Evolutionary conservation across 2,329 filamentous ascomycete genomes (phyloP), one percentile per base, ranked within the genome.

Genomic region (Fonsecaea multimorphosa): DNA sequence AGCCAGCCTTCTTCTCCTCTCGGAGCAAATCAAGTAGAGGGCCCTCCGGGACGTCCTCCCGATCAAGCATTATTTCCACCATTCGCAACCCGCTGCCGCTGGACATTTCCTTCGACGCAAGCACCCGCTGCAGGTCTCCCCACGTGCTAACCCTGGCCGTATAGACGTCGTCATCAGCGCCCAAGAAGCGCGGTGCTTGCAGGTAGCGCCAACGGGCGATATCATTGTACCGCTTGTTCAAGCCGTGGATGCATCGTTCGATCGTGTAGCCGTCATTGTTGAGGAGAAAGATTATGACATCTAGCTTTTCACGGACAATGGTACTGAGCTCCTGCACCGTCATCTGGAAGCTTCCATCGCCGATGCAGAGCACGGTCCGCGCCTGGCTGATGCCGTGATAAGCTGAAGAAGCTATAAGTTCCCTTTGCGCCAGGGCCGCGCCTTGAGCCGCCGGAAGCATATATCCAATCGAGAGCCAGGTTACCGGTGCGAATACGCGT

Each of bases 191-290:
- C 1, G 67, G 65, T 11, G 58, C 65, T 16, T 63, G 75, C 71
- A 34, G 87, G 81, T 89, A 90, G 55, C 89, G 83, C 93, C 93
- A 96, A 11, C 81, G 77, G 63, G 85, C 83, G 64, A 96, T 88
- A 74, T 96, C 91, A 74, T 96, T 96, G 82, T 96, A 96, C 22
- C 74, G 76, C 29, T 86, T 91, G 7, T 93, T 82, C 87, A 90
- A 89, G 59, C 92, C 92, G 77, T 96, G 92, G 73, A 96, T 96
- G 77, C 87, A 91, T 36, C 92, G 87, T 79, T 96, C 92, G 75
- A 96, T 95, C 12, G 92, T 95, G 79, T 91, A 96, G 12, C 93
- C 93, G 51, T 94, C 87, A 76, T 96, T 96, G 83, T 90, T 92
- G 71, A 96, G 89, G 68, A 94, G 84, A 76, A 96, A 94, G 68